Conservation (phyloP, 306 rosid genomes). For the Comarum palustre region DNA sequence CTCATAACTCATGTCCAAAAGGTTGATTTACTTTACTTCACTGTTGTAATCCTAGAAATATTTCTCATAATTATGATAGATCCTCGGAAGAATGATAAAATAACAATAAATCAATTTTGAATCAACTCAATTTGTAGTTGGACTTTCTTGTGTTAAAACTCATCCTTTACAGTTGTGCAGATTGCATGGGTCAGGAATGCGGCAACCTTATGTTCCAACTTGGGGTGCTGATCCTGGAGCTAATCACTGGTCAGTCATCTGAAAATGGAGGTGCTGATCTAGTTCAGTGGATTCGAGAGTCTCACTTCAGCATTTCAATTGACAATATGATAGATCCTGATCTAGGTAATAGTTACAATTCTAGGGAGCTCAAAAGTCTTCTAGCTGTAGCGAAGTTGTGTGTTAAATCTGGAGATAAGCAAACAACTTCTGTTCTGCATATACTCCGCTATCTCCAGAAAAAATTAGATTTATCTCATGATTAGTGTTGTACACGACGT, state of each 20-base stretch:
- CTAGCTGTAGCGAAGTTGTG: slow-evolving; percentile 82
- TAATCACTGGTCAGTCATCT: slow-evolving; percentile 81
- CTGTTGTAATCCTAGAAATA: neutral
- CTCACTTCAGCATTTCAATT: slow-evolving; percentile 59
- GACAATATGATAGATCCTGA: slow-evolving; percentile 93
- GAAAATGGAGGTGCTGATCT: slow-evolving; percentile 65
- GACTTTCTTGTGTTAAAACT: neutral
- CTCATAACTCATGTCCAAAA: slow-evolving; percentile 43
- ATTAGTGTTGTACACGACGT: slow-evolving; percentile 13
- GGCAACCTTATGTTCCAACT: slow-evolving; percentile 69
- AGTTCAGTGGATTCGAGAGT: slow-evolving; percentile 76
- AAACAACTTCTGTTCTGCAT: slow-evolving; percentile 65
- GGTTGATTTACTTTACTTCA: slow-evolving; percentile 39
- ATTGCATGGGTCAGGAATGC: slow-evolving; percentile 47
- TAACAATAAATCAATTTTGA: neutral
- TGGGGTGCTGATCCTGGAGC: slow-evolving; percentile 78
- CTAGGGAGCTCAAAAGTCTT: slow-evolving; percentile 67
- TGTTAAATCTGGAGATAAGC: slow-evolving; percentile 60
- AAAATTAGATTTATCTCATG: slow-evolving; percentile 42
- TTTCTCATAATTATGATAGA: neutral
- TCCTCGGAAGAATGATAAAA: neutral
- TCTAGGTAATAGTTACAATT: slow-evolving; percentile 64
- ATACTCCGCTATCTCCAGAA: slow-evolving; percentile 68
- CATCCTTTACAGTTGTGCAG: slow-evolving; percentile 41
- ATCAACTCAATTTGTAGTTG: neutral